Conservation (phyloP, 2,329 filamentous ascomycete genomes). For the Stylonectria norvegica region DNA sequence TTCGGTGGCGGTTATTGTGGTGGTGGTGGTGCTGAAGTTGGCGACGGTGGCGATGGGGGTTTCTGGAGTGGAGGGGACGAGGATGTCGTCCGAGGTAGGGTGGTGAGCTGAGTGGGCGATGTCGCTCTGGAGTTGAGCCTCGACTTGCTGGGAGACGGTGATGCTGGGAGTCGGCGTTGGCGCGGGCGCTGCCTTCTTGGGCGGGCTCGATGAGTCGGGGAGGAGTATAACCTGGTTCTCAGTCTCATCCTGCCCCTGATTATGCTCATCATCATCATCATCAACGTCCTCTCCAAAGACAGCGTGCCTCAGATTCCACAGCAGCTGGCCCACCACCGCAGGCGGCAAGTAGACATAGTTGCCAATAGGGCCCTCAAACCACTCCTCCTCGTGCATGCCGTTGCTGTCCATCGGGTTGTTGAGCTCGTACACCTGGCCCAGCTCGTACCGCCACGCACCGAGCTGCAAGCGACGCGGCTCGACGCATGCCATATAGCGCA, state of each 20-base stretch:
- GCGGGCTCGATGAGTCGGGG: constrained; percentile 18
- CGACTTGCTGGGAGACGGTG: constrained; percentile 51
- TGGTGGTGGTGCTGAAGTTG: constrained; percentile 4
- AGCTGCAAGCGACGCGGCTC: constrained; percentile 33
- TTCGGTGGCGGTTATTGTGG: constrained; percentile 15
- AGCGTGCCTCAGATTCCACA: constrained; percentile 55
- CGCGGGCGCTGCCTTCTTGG: constrained; percentile 4
- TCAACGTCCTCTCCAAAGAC: constrained; percentile 35
- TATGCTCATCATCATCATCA: constrained; percentile 20
- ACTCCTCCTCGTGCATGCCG: constrained; percentile 53
- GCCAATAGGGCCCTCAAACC: constrained; percentile 48
- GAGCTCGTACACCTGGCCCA: constrained; percentile 55
- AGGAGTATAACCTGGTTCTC: constrained; percentile 19
- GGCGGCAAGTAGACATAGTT: constrained; percentile 55
- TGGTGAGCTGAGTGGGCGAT: constrained; percentile 38
- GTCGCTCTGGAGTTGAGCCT: constrained; percentile 49
- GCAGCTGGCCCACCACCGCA: constrained; percentile 53
- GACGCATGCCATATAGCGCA: constrained; percentile 59
- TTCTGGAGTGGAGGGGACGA: constrained; percentile 35
- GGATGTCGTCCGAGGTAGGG: constrained; percentile 28
- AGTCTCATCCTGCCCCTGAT: constrained; percentile 7
- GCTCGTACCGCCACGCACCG: constrained; percentile 26
- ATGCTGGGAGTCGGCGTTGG: constrained; percentile 24
- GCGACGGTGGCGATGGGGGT: constrained; percentile 3
- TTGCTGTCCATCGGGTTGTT: constrained; percentile 55